phyloP scores from a whole-genome alignment of 345 rosid genomes.

The Geranium rotundifolium region DNA sequence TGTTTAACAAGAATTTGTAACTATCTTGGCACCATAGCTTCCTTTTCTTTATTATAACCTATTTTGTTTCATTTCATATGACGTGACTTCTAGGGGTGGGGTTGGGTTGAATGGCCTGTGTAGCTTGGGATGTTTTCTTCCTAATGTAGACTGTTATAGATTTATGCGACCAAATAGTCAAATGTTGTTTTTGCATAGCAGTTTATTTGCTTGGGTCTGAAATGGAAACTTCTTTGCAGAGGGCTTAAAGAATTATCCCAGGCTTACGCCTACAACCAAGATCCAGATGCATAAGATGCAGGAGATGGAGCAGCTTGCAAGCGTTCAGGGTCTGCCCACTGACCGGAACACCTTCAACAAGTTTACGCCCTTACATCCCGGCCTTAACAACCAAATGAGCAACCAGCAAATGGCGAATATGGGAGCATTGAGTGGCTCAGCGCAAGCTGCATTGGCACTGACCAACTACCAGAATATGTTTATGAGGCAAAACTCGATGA shows the following conservation, averaged over 20 bases:
- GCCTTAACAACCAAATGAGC: slow-evolving; percentile 41
- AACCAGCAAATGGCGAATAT: slow-evolving; percentile 43
- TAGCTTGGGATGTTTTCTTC: too few species aligned
- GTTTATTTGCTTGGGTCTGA: background rate
- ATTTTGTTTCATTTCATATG: too few species aligned
- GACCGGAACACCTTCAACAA: slow-evolving; percentile 75
- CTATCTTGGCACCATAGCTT: too few species aligned
- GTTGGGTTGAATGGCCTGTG: too few species aligned
- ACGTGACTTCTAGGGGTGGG: too few species aligned
- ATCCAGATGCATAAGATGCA: slow-evolving; percentile 71
- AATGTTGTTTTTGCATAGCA: too few species aligned
- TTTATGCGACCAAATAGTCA: too few species aligned
- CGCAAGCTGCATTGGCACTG: slow-evolving; percentile 74
- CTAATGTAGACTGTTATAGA: too few species aligned
- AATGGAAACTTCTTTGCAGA: slow-evolving; percentile 37
- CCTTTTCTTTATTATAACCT: too few species aligned
- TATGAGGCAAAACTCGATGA: slow-evolving; percentile 66
- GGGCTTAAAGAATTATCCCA: slow-evolving; percentile 77
- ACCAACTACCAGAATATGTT: slow-evolving; percentile 64
- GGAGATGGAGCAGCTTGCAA: slow-evolving; percentile 77
- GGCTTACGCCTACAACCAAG: slow-evolving; percentile 42
- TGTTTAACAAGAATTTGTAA: background rate
- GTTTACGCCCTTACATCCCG: slow-evolving; percentile 59
- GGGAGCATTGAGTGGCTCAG: slow-evolving; percentile 56
- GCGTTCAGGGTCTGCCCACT: slow-evolving; percentile 65